Base-by-base conservation (phyloP, 768 basidiomycete species). In the Boletus patriciae region DNA sequence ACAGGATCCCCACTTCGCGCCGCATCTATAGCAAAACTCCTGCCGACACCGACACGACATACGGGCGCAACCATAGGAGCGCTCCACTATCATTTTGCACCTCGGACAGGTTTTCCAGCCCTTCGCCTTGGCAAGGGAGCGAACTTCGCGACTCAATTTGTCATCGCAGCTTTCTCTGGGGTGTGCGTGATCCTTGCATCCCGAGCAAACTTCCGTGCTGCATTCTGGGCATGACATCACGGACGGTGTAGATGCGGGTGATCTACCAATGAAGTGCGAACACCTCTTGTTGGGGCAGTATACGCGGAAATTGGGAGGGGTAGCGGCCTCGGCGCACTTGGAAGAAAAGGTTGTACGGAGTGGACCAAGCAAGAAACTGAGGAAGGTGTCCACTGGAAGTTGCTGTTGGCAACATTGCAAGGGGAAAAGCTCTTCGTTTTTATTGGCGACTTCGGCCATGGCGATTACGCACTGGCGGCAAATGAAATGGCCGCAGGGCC, bases 41-140 rank as follows among this genome's bases (percentile, higher is more conserved):
- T 60, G 50, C 1, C 23, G 23, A 29, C 85, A 86, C 21, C 77
- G 73, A 59, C 86, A 88, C 6, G 73, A 74, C 76, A 88, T 87
- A 53, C 84, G 81, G 65, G 74, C 73, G 58, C 86, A 87, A 4
- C 86, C 86, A 2, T 62, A 42, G 4, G 66, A 50, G 5, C 84
- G 75, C 60, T 87, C 86, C 36, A 87, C 77, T 48, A 87, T 73
- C 29, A 74, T 71, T 6, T 74, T 59, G 64, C 86, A 88, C 13
- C 72, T 74, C 2, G 85, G 86, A 62, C 85, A 88, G 0, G 80
- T 84, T 63, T 85, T 82, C 85, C 83, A 88, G 6, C 73, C 70
- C 11, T 79, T 57, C 41, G 72, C 53, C 6, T 64, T 64, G 0
- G 83, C 85, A 13, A 90, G 76, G 3, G 66, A 72, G n/a, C 69